phyloP scores from a whole-genome alignment of 2,329 filamentous ascomycete species.

The Cordyceps cicadae region DNA sequence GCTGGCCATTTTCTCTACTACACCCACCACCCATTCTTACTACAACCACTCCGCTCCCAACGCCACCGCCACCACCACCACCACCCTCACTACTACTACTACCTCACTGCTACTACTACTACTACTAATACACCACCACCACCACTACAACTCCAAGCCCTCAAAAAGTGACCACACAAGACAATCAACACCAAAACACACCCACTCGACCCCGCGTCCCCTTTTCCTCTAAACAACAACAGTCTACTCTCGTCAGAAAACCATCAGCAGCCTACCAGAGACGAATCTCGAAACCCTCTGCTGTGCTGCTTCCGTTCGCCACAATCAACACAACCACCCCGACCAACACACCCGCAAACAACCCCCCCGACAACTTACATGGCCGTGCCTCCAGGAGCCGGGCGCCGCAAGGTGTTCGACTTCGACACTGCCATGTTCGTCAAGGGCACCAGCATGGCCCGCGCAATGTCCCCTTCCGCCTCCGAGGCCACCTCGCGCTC shows the following conservation, averaged over 20 bases:
- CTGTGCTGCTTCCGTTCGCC: neutral
- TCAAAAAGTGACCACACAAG: neutral
- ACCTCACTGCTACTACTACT: too few species aligned
- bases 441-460: conserved; percentile 29
- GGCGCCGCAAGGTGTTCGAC: conserved; percentile 25
- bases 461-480: conserved; percentile 27
- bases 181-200: neutral
- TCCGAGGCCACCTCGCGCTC: conserved; percentile 37
- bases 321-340: neutral
- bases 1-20: neutral
- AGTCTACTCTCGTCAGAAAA: neutral
- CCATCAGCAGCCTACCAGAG: neutral
- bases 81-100: too few species aligned
- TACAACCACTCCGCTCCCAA: neutral
- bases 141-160: neutral
- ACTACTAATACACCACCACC: too few species aligned
- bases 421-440: conserved; percentile 27
- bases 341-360: conserved; percentile 1
- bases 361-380: conserved; percentile 20
- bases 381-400: conserved; percentile 21
- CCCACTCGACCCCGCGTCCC: neutral
- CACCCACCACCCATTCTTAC: neutral
- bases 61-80: neutral
- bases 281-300: neutral
- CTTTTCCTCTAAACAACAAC: neutral